Conservation (phyloP, 2,329 filamentous ascomycete genomes). For the Alternaria triticimaculans region DNA sequence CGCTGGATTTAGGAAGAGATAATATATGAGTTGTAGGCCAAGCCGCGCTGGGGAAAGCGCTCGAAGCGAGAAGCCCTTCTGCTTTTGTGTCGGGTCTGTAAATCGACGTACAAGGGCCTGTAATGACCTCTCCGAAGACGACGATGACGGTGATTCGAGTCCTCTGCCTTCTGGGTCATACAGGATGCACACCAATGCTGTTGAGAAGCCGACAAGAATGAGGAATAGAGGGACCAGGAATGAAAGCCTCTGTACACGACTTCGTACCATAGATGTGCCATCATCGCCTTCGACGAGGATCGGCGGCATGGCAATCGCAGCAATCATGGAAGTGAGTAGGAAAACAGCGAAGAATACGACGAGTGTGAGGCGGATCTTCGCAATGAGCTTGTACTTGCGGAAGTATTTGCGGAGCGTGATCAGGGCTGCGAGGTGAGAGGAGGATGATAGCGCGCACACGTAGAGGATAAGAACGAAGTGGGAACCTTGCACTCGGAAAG, state of each 20-base stretch:
- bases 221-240: conserved; percentile 35
- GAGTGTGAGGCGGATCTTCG: conserved; percentile 35
- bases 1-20: conserved; percentile 37
- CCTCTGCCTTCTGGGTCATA: conserved; percentile 22
- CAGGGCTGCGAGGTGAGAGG: conserved; percentile 42
- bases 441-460: conserved; percentile 39
- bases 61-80: background rate
- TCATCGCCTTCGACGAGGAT: conserved; percentile 1
- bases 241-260: conserved; percentile 24
- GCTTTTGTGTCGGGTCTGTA: conserved; percentile 9
- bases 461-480: conserved; percentile 43
- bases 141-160: conserved; percentile 2
- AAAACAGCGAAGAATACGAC: conserved; percentile 38
- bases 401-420: conserved; percentile 43
- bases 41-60: conserved; percentile 13
- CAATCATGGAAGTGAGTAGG: conserved; percentile 36
- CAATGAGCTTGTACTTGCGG: conserved; percentile 36
- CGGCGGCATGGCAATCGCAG: conserved; percentile 29
- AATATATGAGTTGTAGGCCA: conserved; percentile 24
- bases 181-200: conserved; percentile 37
- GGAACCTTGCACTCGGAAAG: conserved; percentile 34
- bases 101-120: conserved; percentile 9
- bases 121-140: conserved; percentile 5
- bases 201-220: conserved; percentile 39
- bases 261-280: conserved; percentile 11